A percentile compares a stretch with the other conserved stretches of the same genome.
phyloP scores from a whole-genome alignment of 2,329 filamentous ascomycete species.

The Thelonectria olida region DNA sequence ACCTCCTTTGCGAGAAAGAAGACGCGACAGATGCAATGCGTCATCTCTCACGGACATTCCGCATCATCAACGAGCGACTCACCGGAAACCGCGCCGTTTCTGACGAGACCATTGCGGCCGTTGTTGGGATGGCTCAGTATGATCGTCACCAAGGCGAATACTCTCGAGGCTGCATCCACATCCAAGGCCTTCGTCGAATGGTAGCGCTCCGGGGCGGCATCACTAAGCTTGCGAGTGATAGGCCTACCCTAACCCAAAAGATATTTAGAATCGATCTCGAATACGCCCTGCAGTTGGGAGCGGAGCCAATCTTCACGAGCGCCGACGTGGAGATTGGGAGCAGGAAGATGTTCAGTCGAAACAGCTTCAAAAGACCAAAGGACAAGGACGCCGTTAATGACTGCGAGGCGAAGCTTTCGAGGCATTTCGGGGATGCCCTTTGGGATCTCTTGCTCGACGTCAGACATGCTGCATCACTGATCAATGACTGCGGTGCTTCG shows the following conservation, averaged over 20 bases:
- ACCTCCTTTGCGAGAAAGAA: background rate
- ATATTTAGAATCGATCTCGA: constrained; percentile 25
- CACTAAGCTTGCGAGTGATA: background rate
- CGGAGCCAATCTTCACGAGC: background rate
- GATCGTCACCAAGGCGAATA: constrained; percentile 13
- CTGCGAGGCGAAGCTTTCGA: background rate
- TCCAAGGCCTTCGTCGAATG: constrained; percentile 21
- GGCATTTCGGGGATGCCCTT: background rate
- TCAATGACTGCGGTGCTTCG: constrained; percentile 9
- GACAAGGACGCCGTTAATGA: background rate
- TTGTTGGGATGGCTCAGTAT: constrained; percentile 19
- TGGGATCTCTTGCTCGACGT: constrained; percentile 11
- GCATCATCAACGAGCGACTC: constrained; percentile 18
- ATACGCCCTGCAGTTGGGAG: constrained; percentile 14
- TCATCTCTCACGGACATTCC: constrained; percentile 17
- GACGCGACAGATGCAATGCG: background rate
- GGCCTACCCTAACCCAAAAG: constrained; percentile 12
- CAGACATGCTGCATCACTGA: background rate
- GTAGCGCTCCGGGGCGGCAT: constrained; percentile 20
- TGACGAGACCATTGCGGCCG: constrained; percentile 14
- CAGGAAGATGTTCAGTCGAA: background rate
- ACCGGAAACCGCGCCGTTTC: constrained; percentile 11
- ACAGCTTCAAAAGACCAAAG: background rate
- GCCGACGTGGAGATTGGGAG: constrained; percentile 5
- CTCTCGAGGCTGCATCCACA: constrained; percentile 15